phyloP scores from a whole-genome alignment of 2,329 filamentous ascomycete species.

The Botrytis porri region DNA sequence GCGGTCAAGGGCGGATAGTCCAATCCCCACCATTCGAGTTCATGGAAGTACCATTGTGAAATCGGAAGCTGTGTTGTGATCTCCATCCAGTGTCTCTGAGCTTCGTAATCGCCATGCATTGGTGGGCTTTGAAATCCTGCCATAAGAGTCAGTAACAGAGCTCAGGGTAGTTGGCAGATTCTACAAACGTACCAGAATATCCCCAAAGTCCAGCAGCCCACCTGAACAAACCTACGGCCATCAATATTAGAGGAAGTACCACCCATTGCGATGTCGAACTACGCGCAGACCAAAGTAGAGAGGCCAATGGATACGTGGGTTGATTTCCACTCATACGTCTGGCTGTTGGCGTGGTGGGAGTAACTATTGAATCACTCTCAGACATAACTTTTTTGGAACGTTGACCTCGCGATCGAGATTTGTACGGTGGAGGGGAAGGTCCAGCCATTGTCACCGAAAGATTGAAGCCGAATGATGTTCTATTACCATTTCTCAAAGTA shows the following conservation, averaged over 20 bases:
- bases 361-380: constrained; percentile 9
- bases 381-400: constrained; percentile 4
- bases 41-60: constrained; percentile 97
- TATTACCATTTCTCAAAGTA: constrained; percentile 11
- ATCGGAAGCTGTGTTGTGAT: constrained; percentile 84
- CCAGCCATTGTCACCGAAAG: constrained; percentile 16
- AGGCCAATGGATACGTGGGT: constrained; percentile 74
- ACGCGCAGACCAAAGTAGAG: constrained; percentile 92
- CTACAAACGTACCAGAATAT: constrained; percentile 69
- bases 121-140: constrained; percentile 76
- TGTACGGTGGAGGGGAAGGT: constrained; percentile 12
- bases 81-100: constrained; percentile 99
- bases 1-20: constrained; percentile 97
- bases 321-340: constrained; percentile 18
- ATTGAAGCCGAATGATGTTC: constrained; percentile 3
- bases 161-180: neutral
- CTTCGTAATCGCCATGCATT: constrained; percentile 96
- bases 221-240: constrained; percentile 85
- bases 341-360: neutral
- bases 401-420: constrained; percentile 16
- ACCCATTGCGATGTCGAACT: constrained; percentile 88
- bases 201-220: constrained; percentile 93
- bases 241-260: constrained; percentile 79
- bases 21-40: constrained; percentile 94
- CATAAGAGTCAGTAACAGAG: constrained; percentile 21